These are phyloP conservation scores for Clarireedia homoeocarpa DNA, from an alignment of 2,329 filamentous ascomycete genomes.

Conservation along the genomic window DNA sequence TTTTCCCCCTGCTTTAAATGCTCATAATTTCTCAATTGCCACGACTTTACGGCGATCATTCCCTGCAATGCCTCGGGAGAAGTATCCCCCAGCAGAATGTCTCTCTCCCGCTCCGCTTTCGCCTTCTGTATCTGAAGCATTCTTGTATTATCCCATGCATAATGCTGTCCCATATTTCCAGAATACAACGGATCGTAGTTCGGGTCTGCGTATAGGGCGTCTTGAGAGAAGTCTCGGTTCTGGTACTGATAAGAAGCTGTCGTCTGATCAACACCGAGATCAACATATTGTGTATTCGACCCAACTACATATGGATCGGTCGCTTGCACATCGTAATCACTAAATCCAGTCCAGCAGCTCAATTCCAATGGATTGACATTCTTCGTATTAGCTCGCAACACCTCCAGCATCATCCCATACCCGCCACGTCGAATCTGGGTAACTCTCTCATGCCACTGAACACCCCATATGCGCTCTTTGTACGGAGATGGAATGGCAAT, in stretches of 20 bases:
- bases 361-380: conserved; percentile 13
- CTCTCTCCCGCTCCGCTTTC: conserved; percentile 7
- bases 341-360: conserved; percentile 4
- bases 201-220: neutral
- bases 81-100: conserved; percentile 9
- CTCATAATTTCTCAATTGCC: conserved; percentile 11
- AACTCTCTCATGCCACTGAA: conserved; percentile 10
- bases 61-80: conserved; percentile 13
- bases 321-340: neutral
- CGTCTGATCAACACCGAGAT: neutral
- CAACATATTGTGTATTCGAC: neutral
- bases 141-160: neutral
- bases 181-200: neutral
- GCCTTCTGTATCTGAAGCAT: neutral
- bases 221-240: neutral
- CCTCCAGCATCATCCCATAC: conserved; percentile 14
- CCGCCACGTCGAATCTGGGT: conserved; percentile 12
- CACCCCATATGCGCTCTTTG: conserved; percentile 15
- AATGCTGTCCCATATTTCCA: neutral
- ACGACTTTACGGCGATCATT: conserved; percentile 11
- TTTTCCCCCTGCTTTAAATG: conserved; percentile 13
- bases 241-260: neutral
- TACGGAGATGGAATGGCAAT: conserved; percentile 12
- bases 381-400: conserved; percentile 11
- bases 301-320: neutral